Conservation (phyloP, 2,329 filamentous ascomycete species). For the Torrubiella hemipterigena region DNA sequence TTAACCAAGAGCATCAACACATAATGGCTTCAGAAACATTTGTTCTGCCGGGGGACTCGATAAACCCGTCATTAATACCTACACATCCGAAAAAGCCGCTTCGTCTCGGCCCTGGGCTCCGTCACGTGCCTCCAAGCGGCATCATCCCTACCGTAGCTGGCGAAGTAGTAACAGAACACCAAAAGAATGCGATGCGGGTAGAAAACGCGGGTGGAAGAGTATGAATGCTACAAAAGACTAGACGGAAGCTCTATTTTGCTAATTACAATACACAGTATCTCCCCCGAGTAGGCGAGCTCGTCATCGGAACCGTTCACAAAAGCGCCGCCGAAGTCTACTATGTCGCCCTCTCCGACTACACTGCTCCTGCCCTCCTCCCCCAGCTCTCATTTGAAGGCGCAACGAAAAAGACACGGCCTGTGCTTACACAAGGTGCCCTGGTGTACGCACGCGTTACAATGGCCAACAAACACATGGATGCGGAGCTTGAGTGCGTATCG, state of each 20-base stretch:
- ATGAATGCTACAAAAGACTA: conserved; percentile 17
- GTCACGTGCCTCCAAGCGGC: conserved; percentile 65
- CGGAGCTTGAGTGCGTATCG: conserved; percentile 84
- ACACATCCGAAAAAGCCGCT: conserved; percentile 57
- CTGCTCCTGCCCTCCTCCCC: conserved; percentile 57
- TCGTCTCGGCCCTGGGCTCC: conserved; percentile 73
- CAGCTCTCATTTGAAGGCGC: conserved; percentile 89
- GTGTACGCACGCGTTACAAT: conserved; percentile 80
- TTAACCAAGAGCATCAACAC: conserved; percentile 1
- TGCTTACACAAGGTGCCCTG: conserved; percentile 60
- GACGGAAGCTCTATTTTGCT: conserved; percentile 12
- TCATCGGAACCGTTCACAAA: conserved; percentile 77
- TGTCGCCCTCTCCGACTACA: conserved; percentile 60
- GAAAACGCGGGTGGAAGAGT: conserved; percentile 61
- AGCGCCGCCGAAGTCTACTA: conserved; percentile 67
- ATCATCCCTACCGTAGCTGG: conserved; percentile 59
- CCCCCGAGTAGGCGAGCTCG: conserved; percentile 69
- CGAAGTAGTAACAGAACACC: conserved; percentile 52
- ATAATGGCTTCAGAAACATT: conserved; percentile 49
- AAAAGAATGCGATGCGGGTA: conserved; percentile 69
- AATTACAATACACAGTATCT: conserved; percentile 49
- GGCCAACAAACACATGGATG: conserved; percentile 71
- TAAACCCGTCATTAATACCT: conserved; percentile 56
- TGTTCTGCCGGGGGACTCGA: conserved; percentile 70
- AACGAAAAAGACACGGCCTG: conserved; percentile 80